A percentile compares a stretch with the other conserved stretches of the same genome.
Evolutionary conservation across 208 protist genomes (phyloP).

Genomic region (Crithidia bombi): DNA sequence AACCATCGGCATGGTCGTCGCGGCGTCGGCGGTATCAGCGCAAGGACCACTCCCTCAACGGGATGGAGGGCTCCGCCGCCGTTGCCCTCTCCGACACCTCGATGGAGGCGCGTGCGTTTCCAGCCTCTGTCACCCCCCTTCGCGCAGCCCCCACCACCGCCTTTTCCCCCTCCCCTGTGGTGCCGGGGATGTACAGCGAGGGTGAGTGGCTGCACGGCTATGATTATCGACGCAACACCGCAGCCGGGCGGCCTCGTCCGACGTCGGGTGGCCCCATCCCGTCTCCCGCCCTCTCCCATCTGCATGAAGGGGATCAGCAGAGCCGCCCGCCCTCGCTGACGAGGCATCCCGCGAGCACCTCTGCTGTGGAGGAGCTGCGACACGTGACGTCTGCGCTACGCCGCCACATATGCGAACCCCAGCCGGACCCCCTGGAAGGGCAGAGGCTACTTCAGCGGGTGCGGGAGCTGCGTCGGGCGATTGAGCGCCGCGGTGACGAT

Average conservation of each 20-base stretch:
- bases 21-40: slow-evolving; percentile 19
- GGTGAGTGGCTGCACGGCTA: too few species aligned
- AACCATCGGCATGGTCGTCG: too few species aligned
- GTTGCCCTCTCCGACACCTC: background rate
- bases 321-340: background rate
- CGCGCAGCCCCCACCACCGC: slow-evolving; percentile 16
- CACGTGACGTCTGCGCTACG: slow-evolving; percentile 37
- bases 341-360: background rate
- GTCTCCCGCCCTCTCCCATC: background rate
- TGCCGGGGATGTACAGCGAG: background rate
- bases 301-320: background rate
- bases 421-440: slow-evolving; percentile 34
- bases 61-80: background rate
- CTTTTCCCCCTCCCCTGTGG: slow-evolving; percentile 4
- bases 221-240: background rate
- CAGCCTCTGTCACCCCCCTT: slow-evolving; percentile 5
- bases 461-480: slow-evolving; percentile 36
- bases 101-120: background rate
- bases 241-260: background rate
- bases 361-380: slow-evolving; percentile 26
- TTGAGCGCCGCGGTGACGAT: background rate
- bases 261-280: background rate
- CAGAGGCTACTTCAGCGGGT: slow-evolving; percentile 43
- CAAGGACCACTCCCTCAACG: background rate
- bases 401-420: slow-evolving; percentile 27